Base-by-base conservation (phyloP, 495 filamentous ascomycete genomes). In the Neurospora sp. region DNA sequence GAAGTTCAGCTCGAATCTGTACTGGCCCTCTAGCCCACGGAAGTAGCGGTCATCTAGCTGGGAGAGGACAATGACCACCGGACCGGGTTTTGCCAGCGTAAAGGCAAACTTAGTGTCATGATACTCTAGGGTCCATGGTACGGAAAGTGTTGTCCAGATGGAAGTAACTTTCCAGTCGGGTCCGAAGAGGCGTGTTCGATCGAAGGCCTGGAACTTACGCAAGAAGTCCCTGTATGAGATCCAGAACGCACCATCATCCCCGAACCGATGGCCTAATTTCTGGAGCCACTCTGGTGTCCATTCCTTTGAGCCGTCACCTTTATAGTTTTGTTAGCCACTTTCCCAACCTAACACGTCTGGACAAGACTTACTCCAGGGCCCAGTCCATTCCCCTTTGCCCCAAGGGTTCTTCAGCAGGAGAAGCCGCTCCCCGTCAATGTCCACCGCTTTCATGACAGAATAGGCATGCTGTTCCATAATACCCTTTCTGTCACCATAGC, bases 211-310 rank as follows among this genome's bases (percentile, higher is more conserved):
- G 75, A 93, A 98, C 76, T 94, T 93, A 65, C 89, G 88, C 8
- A 97, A 86, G 35, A 98, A 87, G 77, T 98, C 94, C 37, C 90
- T 85, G 78, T 94, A 97, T 42, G 85, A 84, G 72, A 89, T 89
- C 87, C 87, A 89, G 72, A 89, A 89, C 5, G 83, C 90, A 3
- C 94, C 94, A 77, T 97, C 95, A 76, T 98, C 91, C 40, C 95
- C 94, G 79, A 97, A 98, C 44, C 86, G 89, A 76, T 97, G 94
- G 38, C 87, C 84, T 1, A 98, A 85, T 71, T 89, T 89, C 48
- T 87, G 79, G 86, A 97, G 90, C 93, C 93, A 96, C 76, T 96
- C 90, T 0, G 92, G 83, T 2, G 93, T 97, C 93, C 95, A 98
- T 80, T 97, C 90, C 76, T 94, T 93, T 9, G 91, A 94, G 22